Evolutionary conservation across 495 filamentous ascomycete genomes (phyloP).

Genomic region (Aspergillus steynii): DNA sequence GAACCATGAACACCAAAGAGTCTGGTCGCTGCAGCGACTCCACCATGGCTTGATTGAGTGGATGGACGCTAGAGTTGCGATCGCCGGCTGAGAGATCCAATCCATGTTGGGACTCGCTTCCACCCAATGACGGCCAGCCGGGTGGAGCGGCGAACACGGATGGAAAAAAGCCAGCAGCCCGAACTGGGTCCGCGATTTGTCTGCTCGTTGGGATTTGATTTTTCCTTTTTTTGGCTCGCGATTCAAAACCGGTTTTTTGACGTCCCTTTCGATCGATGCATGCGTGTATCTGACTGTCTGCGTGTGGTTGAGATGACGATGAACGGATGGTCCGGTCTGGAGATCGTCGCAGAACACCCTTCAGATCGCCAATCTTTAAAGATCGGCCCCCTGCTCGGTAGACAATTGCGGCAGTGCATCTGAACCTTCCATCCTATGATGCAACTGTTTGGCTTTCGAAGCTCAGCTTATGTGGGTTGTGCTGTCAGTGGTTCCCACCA

Average conservation of each 20-base stretch:
- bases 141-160: not conserved
- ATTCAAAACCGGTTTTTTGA: too few relatives aligned
- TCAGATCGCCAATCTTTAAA: not conserved
- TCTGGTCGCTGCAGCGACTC: not conserved
- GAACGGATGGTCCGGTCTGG: not conserved
- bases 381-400: not conserved
- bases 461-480: not conserved
- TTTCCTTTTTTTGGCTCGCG: too few relatives aligned
- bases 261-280: too few relatives aligned
- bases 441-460: not conserved
- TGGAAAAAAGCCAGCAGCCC: not conserved
- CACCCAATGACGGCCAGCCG: not conserved
- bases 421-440: not conserved
- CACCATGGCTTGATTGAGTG: conserved; percentile 1
- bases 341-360: not conserved
- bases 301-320: too few relatives aligned
- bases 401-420: not conserved
- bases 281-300: too few relatives aligned
- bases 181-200: too few relatives aligned
- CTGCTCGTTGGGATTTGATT: too few relatives aligned
- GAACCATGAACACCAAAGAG: not conserved
- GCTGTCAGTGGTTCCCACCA: too few relatives aligned
- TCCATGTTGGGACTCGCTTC: not conserved
- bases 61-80: conserved; percentile 12
- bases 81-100: conserved; percentile 13